Base-by-base conservation (phyloP, 768 basidiomycete genomes). In the Cantharellus anzutake region DNA sequence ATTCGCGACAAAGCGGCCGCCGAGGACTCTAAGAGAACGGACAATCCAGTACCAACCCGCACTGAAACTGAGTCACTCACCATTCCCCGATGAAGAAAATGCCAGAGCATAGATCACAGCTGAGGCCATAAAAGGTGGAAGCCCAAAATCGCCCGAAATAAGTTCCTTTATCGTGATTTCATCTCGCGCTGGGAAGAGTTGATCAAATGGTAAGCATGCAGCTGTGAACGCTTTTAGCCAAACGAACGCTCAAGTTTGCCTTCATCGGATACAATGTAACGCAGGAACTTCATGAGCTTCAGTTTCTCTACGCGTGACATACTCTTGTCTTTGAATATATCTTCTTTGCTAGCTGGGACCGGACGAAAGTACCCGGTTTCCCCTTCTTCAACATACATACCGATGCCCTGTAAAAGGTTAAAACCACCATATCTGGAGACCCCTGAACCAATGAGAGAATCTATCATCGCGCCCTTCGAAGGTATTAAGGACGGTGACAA, bases 341-440 rank as follows among this genome's bases (percentile, higher is more conserved):
- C 86, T 69, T 92, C 92, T 69, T 96, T 97, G 71, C 80, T 87
- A 40, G 83, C 82, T 1, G 94, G 94, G 0, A 97, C 93, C 56
- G 70, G 76, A 65, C 78, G 78, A 58, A 80, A 67, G 37, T 42
- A 29, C 5, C 56, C 41, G 42, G 53, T 7, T 44, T 53, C 3
- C 53, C 11, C 7, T 38, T 58, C 72, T 29, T 73, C 70, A 56
- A 79, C 72, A 65, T 80, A 82, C 51, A 89, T 71, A 42, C 75
- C 79, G 16, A 86, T 75, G 34, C 77, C 78, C 62, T 84, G 87
- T 20, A 98, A 73, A 2, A 96, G 75, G 52, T 85, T 81, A 68
- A 92, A 98, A 2, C 82, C 83, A n/a, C 90, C 88, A 67, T 98
- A 97, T 60, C 83, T 81, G 4, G 90, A 77, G 11, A 97, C 90